Base-by-base conservation (phyloP, 2,329 filamentous ascomycete genomes). In the Rosellinia necatrix region DNA sequence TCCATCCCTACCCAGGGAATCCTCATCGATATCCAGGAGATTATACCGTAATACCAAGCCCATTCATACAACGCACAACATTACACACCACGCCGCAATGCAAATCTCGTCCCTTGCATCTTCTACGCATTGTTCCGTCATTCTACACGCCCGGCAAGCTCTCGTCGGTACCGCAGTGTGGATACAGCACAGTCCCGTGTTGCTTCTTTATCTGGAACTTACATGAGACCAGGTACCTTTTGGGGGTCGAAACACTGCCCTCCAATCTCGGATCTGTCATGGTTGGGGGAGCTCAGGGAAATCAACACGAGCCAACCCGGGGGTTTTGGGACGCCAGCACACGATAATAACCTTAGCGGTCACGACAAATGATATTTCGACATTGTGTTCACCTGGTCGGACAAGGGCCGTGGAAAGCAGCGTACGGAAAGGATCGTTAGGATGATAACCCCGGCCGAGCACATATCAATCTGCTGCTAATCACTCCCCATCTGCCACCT, bases 351-450 rank as follows among this genome's bases (percentile, higher is more conserved):
- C 30, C 21, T 35, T 50, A 42, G 27, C 10, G 27, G 17, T 24
- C 46, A n/a, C n/a, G n/a, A n/a, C n/a, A n/a, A n/a, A n/a, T n/a
- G n/a, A n/a, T n/a, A n/a, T n/a, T n/a, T 47, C 40, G 29, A 50
- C 25, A 8, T 41, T 29, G 25, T 21, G 22, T 37, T 50, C 34
- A 46, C 49, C 38, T 43, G 49, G 49, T 58, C 47, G 56, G 43
- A 43, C 46, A 48, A 41, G 34, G 46, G 15, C 41, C 13, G 24
- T 52, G 30, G 37, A 56, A 49, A 44, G 46, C n/a, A n/a, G n/a
- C n/a, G n/a, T 32, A 43, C 49, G 58, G 46, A 51, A 57, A 54
- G 53, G 58, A 60, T 51, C 37, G 15, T 37, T 8, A 49, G 53
- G 54, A 58, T 51, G 46, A 25, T 29, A 12, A 47, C 46, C 58